Conservation (phyloP, 2,329 filamentous ascomycete genomes). For the Xylaria sp. region DNA sequence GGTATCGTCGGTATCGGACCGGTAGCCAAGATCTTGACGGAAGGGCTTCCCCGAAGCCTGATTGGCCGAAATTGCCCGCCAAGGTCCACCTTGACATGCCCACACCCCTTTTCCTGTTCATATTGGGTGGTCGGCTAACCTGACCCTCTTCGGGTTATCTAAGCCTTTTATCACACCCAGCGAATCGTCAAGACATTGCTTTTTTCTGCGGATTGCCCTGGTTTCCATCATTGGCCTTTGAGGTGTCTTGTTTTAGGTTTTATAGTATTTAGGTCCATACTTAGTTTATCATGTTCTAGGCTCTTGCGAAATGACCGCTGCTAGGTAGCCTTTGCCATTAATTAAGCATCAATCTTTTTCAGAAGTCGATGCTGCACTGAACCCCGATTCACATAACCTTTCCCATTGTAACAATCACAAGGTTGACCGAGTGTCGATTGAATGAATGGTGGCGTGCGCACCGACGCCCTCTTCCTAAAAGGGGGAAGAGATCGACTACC, state of each 20-base stretch:
- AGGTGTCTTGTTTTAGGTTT: background rate
- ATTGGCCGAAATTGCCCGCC: conserved; percentile 14
- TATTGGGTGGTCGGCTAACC: background rate
- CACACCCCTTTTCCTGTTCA: background rate
- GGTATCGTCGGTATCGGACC: conserved; percentile 25
- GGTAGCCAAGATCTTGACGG: conserved; percentile 16
- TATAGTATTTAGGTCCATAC: background rate
- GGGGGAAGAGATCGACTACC: conserved; percentile 12
- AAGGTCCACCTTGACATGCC: conserved; percentile 14
- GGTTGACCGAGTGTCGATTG: conserved; percentile 6
- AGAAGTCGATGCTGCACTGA: background rate
- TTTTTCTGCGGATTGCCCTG: no score
- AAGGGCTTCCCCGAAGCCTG: background rate
- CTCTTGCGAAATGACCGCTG: background rate
- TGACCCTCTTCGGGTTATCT: background rate
- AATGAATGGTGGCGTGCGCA: conserved; percentile 17
- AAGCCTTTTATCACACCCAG: background rate
- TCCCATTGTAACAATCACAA: background rate
- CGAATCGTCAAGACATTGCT: background rate
- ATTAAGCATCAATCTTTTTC: background rate
- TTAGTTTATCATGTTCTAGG: background rate
- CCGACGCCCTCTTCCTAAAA: conserved; percentile 13
- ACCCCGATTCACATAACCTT: conserved; percentile 3
- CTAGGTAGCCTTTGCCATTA: conserved; percentile 5
- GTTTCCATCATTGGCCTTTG: no score